phyloP scores from a whole-genome alignment of 2,329 filamentous ascomycete genomes.

The Colletotrichum chrysophilum region DNA sequence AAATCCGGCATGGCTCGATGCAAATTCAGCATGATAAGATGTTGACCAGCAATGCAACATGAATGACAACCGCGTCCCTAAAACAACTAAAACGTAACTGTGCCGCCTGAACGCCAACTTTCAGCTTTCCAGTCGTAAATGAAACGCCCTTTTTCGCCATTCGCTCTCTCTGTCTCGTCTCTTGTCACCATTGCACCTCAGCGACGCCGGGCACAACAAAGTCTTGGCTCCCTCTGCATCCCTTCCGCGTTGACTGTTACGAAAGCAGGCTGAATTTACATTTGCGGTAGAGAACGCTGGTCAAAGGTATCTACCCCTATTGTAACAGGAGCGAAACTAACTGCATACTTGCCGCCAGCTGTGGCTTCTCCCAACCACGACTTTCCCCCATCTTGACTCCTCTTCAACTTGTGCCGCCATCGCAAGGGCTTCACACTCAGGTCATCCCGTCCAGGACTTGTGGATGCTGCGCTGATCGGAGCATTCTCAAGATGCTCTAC shows the following conservation, averaged over 20 bases:
- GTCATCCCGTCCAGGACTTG: background rate
- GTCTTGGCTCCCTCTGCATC: background rate
- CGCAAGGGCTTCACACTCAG: background rate
- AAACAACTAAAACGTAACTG: constrained; percentile 23
- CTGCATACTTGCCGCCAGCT: background rate
- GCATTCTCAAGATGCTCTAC: background rate
- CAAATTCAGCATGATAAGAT: constrained; percentile 24
- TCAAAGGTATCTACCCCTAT: background rate
- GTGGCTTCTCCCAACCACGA: background rate
- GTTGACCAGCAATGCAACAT: constrained; percentile 24
- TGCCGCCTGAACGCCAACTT: constrained; percentile 21
- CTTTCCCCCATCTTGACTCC: background rate
- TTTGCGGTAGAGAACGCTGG: background rate
- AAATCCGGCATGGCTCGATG: constrained; percentile 22
- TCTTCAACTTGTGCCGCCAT: background rate
- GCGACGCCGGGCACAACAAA: background rate
- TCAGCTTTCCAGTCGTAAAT: constrained; percentile 17
- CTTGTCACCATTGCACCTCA: background rate
- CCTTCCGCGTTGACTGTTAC: background rate
- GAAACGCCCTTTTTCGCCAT: constrained; percentile 16
- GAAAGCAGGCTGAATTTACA: background rate
- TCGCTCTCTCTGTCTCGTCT: background rate
- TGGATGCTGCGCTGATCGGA: background rate
- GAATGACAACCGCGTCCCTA: constrained; percentile 23
- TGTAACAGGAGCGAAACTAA: background rate